phyloP scores from a whole-genome alignment of 2,329 filamentous ascomycete genomes.

The Ilyonectria sp. region DNA sequence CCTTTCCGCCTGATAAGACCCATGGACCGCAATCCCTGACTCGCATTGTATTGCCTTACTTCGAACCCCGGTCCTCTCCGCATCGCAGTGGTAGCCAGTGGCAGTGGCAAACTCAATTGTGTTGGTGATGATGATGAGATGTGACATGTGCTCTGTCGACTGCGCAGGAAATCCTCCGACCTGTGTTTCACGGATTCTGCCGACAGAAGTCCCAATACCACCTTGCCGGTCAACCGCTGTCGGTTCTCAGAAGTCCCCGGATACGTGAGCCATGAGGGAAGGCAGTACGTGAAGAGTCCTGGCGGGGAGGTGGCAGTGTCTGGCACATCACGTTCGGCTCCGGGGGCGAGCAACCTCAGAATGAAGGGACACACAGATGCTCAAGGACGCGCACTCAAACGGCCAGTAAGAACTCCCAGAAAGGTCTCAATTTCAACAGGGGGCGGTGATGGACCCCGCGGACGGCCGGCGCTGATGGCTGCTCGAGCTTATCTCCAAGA shows the following conservation, averaged over 20 bases:
- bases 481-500: constrained; percentile 1
- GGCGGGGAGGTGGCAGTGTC: not conserved
- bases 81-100: constrained; percentile 6
- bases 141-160: constrained; percentile 19
- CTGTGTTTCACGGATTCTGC: constrained; percentile 15
- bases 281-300: not conserved
- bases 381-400: not conserved
- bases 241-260: constrained; percentile 1
- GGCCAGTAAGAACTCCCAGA: not conserved
- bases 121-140: constrained; percentile 3
- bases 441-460: not conserved
- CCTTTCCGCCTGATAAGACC: constrained; percentile 42
- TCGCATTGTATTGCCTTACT: constrained; percentile 8
- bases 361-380: not conserved
- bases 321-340: not conserved
- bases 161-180: not conserved
- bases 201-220: not conserved
- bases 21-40: constrained; percentile 36
- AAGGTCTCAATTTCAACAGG: not conserved
- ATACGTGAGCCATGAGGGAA: constrained; percentile 1
- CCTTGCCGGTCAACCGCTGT: not conserved
- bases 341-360: not conserved
- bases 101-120: not conserved
- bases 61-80: constrained; percentile 12
- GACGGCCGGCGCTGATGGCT: not conserved